A percentile compares a stretch with the other conserved stretches of the same genome.
Evolutionary conservation across 805 yeast genomes (phyloP).

Genomic region (Schwanniomyces pseudopolymorphus): DNA sequence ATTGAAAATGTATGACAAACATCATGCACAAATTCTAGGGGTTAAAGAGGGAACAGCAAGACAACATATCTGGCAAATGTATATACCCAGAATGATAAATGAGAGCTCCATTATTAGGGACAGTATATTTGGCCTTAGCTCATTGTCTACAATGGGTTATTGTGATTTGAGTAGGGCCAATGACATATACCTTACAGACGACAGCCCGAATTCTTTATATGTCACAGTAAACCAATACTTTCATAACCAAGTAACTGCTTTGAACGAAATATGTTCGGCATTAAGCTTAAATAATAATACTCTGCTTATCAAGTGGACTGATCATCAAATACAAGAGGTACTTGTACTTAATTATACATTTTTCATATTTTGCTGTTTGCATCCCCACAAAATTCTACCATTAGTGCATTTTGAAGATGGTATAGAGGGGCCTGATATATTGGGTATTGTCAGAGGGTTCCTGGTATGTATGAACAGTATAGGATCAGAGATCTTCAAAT

Average conservation of each 20-base stretch:
- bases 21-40: not conserved
- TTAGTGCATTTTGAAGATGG: not conserved
- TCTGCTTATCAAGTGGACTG: not conserved
- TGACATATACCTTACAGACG: not conserved
- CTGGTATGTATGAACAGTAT: not conserved
- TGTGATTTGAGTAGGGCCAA: not conserved
- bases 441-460: not conserved
- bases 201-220: not conserved
- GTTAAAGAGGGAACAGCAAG: not conserved
- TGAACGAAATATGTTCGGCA: not conserved
- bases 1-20: not conserved
- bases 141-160: not conserved
- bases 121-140: not conserved
- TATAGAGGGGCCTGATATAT: not conserved
- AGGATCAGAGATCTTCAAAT: not conserved
- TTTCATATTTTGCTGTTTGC: conserved; percentile 1
- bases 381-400: not conserved
- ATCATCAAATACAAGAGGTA: not conserved
- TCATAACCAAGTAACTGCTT: not conserved
- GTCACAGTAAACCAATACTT: not conserved
- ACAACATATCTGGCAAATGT: not conserved
- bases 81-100: not conserved
- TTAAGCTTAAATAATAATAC: not conserved
- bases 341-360: not conserved
- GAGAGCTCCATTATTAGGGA: not conserved